Evolutionary conservation across 331 rosid species (phyloP), one percentile per base, ranked within the genome.

Genomic region (Saraca asoca): DNA sequence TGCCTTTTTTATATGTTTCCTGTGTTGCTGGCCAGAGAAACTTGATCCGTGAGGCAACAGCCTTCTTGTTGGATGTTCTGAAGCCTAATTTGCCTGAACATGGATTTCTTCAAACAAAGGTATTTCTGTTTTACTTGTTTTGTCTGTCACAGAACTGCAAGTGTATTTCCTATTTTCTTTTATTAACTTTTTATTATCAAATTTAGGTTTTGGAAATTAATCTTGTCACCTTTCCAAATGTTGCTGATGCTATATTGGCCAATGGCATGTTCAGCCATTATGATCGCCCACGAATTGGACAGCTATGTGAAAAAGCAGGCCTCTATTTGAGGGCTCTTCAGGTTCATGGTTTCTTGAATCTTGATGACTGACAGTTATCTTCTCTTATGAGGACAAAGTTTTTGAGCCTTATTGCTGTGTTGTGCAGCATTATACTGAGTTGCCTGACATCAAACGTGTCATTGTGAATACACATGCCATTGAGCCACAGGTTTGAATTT

Each of bases 241-340:
- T 92, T 35, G 98, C 98, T 39, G 98, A 92, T 74, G 98, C 98
- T 39, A 89, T 92, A 75, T 83, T 92, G 74, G 98, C 98, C 51
- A 92, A 92, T 78, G 98, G 98, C 76, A 92, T 92, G 98, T 92
- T 92, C 81, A 87, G 91, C 73, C 95, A 92, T 81, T 92, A 92
- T 68, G 98, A 92, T 59, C 88, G 98, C 53, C 98, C 98, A 13
- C 95, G 96, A 14, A 76, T 92, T 73, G 98, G 81, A 54, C 98
- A 92, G 68, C 91, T 92, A 46, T 87, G 98, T 76, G 98, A 92
- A 75, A 92, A 92, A 62, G 96, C 91, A 8, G 98, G 96, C 62
- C 96, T 92, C 58, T 92, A 87, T 68, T 84, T 92, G 46, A 85
- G 98, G 54, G 98, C 98, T 51, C 84, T 92, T 67, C 98, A 91